Evolutionary conservation across 129 eudicot genomes (phyloP), one percentile per base, ranked within the genome.

Genomic region (Gnaphalium uliginosum): DNA sequence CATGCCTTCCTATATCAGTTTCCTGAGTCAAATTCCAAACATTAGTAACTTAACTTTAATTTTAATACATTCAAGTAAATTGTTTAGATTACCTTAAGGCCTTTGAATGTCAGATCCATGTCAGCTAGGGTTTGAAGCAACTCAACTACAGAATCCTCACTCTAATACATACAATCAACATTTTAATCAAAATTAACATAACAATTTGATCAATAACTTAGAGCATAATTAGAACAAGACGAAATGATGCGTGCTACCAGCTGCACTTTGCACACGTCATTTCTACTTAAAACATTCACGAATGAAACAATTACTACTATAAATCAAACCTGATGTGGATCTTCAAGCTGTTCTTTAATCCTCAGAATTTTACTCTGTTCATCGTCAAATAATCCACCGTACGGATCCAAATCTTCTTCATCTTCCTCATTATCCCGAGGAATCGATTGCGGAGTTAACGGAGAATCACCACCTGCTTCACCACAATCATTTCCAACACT

Each of bases 1-100:
- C 98, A 82, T 88, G 79, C 80, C 97, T 90, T 60, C 98, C 97
- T 51, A 93, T 88, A 81, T 93, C 96, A 72, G 97, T 90, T 85
- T 93, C 98, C 98, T 91, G 23, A 39, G 39, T 41, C 6, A 9
- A 39, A 48, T 23, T 11, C 4, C 33, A 69, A 0, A 9, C 0
- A 21, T 66, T 11, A 46, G 53, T 46, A 46, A 46, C n/a, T 46
- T 46, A 1, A 46, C 14, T 46, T 46, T n/a, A 46, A 13, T 0
- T 43, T 46, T 4, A 46, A 13, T 46, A 13, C 58, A 3, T 22
- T 57, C 14, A 57, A 18, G 0, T n/a, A 33, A n/a, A 66, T 5
- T 23, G 23, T 33, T n/a, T 21, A 21, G 60, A 17, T 80, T 33
- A 93, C 97, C 96, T 93, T 75, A 29, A 93, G 91, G 27, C 87